Conservation (phyloP, 495 filamentous ascomycete genomes). For the Tuber calosporum region DNA sequence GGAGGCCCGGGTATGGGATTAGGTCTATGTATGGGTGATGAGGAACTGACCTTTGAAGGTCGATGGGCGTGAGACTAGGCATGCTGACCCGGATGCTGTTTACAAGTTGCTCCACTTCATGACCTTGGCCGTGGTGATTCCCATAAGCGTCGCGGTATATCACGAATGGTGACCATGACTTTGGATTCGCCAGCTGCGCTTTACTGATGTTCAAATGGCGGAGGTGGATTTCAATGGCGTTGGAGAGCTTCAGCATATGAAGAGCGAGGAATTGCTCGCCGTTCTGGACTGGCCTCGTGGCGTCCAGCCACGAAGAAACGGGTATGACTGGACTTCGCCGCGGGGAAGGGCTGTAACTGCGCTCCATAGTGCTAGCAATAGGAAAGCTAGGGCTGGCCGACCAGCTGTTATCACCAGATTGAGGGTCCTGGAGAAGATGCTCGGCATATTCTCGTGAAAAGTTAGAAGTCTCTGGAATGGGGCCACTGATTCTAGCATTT, state of each 20-base stretch:
- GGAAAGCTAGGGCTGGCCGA: constrained; percentile 14
- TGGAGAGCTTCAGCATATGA: constrained; percentile 16
- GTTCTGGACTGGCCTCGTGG: constrained; percentile 11
- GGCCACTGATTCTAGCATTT: not conserved
- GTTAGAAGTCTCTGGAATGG: not conserved
- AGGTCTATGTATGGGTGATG: constrained; percentile 38
- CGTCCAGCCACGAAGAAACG: constrained; percentile 23
- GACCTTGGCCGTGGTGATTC: not conserved
- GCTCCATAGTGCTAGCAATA: constrained; percentile 19
- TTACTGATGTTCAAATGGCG: constrained; percentile 16
- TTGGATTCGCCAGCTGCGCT: constrained; percentile 8
- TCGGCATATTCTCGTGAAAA: constrained; percentile 12
- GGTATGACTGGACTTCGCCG: constrained; percentile 9
- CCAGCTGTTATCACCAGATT: constrained; percentile 9
- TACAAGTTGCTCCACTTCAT: constrained; percentile 14
- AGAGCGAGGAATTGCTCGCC: constrained; percentile 16
- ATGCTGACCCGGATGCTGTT: constrained; percentile 8
- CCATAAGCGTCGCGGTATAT: not conserved
- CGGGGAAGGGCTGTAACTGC: constrained; percentile 12
- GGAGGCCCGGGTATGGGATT: constrained; percentile 29
- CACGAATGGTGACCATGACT: constrained; percentile 17
- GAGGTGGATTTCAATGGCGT: constrained; percentile 27
- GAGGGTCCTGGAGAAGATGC: not conserved
- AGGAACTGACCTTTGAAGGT: constrained; percentile 19
- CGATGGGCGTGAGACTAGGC: constrained; percentile 17